Evolutionary conservation across 495 filamentous ascomycete genomes (phyloP).

Genomic region (Daldinia concentrica): DNA sequence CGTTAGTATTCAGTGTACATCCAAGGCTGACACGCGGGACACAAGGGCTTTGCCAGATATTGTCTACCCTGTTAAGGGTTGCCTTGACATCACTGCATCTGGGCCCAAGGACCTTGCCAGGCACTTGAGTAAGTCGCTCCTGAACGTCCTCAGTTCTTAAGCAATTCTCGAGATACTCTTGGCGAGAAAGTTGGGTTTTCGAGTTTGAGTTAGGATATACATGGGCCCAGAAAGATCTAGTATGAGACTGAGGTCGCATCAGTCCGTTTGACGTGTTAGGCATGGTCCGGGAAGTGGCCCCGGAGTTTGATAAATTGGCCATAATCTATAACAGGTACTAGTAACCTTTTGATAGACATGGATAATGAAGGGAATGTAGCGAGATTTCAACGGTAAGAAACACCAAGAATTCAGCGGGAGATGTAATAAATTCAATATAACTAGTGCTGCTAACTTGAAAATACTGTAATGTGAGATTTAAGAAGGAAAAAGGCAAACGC

Average conservation of each 20-base stretch:
- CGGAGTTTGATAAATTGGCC: not conserved
- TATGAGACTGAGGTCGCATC: not conserved
- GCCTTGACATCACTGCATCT: not conserved
- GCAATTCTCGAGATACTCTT: not conserved
- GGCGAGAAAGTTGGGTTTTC: not conserved
- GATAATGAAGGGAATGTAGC: not conserved
- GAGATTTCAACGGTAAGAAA: not conserved
- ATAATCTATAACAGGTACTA: not conserved
- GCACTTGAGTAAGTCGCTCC: not conserved
- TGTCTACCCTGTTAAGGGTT: not conserved
- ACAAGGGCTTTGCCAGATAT: no score
- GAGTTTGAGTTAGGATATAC: not conserved
- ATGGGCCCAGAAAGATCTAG: not conserved
- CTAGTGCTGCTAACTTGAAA: not conserved
- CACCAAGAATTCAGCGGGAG: not conserved
- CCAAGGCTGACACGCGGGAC: no score
- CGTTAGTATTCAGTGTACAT: no score
- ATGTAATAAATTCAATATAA: not conserved
- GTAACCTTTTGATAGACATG: not conserved
- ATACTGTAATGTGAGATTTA: not conserved
- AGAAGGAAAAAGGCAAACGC: not conserved
- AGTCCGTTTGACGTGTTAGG: not conserved
- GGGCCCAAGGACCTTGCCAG: not conserved
- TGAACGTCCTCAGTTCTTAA: not conserved
- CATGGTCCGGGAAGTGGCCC: not conserved